Evolutionary conservation across 768 basidiomycete species (phyloP), one percentile per base, ranked within the genome.

Genomic region (Mycena latifolia): DNA sequence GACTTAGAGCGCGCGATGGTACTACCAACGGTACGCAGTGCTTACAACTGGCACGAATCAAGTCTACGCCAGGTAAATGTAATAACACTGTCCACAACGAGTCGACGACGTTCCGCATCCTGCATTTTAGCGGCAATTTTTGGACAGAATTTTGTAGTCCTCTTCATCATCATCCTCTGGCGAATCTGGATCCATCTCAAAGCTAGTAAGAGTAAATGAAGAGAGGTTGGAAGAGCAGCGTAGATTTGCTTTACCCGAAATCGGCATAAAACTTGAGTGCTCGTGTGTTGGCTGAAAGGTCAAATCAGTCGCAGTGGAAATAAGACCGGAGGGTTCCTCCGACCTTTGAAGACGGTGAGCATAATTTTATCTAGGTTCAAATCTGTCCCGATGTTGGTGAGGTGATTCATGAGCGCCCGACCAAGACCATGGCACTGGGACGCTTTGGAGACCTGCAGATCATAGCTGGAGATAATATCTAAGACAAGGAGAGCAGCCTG

Each of bases 261-360:
- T 78, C 72, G 33, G 73, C 68, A 74, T 94, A 93, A 69, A 93
- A 91, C 20, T 69, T 62, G 28, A 78, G 58, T 0, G 87, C 88
- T 6, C 68, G 64, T 8, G 64, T 45, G 69, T 90, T 90, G 1
- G 72, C 88, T 89, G 66, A 31, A 28, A 35, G 15, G 25, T 12
- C 37, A n/a, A 47, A 62, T 69, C 12, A 71, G 43, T 48, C 35
- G 69, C 17, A 20, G 24, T 20, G 22, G 52, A 18, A 33, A 20
- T n/a, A 43, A 24, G n/a, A 9, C 11, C 2, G 17, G 18, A 39
- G 25, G 22, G 31, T 33, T 24, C 11, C 15, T 5, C 77, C n/a
- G 35, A 93, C 93, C 82, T 84, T 88, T 89, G 69, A 95, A 84
- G 1, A 88, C 91, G 0, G 94, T 95, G 18, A 95, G 83, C 82